Percentiles rank a stretch among this genome's conserved stretches.
Evolutionary conservation across 176 grass and related monocot genomes (phyloP).

Genomic region (Hsuehochloa calcarea): DNA sequence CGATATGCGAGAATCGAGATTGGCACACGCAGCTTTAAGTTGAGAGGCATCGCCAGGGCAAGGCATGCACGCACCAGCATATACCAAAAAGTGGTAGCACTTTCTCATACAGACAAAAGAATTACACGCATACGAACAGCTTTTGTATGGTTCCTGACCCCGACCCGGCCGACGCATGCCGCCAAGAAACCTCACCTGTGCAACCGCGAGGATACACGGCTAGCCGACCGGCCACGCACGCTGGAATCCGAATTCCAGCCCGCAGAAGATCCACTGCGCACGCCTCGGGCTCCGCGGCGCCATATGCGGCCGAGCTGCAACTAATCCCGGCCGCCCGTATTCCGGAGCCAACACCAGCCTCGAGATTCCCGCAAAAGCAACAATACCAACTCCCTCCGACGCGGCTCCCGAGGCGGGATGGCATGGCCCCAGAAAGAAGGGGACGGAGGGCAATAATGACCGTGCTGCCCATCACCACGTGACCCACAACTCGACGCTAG

Average conservation of each 20-base stretch:
- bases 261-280: conserved; percentile 27
- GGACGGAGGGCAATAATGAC: background rate
- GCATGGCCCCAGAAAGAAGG: background rate
- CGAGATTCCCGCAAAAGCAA: conserved; percentile 44
- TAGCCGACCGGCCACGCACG: background rate
- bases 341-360: conserved; percentile 1
- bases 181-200: conserved; percentile 19
- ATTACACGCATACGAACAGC: conserved; percentile 4
- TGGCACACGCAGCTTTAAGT: background rate
- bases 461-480: conserved; percentile 39
- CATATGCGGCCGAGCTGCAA: background rate
- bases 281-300: background rate
- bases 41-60: background rate
- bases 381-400: background rate
- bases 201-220: background rate
- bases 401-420: conserved; percentile 16
- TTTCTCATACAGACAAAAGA: conserved; percentile 46
- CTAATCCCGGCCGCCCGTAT: conserved; percentile 31
- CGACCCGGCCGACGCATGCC: conserved; percentile 27
- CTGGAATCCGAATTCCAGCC: background rate
- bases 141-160: conserved; percentile 26
- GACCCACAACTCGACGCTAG: background rate
- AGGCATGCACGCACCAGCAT: background rate
- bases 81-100: background rate
- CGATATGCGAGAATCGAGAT: background rate